Conservation (phyloP, 129 eudicot species). For the Ambrosia trifida region DNA sequence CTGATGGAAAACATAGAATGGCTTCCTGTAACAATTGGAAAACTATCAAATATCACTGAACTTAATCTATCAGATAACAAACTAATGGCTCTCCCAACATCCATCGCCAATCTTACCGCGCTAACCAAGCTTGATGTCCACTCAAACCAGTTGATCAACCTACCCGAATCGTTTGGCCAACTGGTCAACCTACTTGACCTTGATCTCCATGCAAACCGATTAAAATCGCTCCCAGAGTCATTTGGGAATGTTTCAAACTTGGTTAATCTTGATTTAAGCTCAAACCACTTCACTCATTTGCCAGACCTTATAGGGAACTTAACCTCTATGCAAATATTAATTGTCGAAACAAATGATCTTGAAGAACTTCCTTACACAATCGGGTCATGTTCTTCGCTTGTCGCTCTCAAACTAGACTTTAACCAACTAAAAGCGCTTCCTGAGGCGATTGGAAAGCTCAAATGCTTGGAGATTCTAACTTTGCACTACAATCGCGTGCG, state of each 20-base stretch:
- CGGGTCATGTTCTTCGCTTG: conserved; percentile 74
- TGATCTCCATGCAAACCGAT: conserved; percentile 64
- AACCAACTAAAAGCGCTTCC: conserved; percentile 83
- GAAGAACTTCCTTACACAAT: conserved; percentile 82
- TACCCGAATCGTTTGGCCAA: conserved; percentile 66
- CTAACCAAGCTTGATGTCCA: conserved; percentile 64
- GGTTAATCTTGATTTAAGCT: conserved; percentile 67
- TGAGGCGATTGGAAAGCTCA: conserved; percentile 76
- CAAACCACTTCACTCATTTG: conserved; percentile 56
- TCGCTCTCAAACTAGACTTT: conserved; percentile 71
- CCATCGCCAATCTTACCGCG: conserved; percentile 52
- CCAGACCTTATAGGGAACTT: conserved; percentile 67
- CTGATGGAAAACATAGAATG: conserved; percentile 70
- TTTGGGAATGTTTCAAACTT: conserved; percentile 50
- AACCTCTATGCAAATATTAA: conserved; percentile 54
- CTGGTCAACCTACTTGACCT: conserved; percentile 56
- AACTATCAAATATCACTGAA: conserved; percentile 54
- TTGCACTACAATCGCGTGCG: conserved; percentile 64
- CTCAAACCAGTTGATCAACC: conserved; percentile 69
- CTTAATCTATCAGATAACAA: conserved; percentile 64
- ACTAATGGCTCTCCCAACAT: conserved; percentile 59
- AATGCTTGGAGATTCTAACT: conserved; percentile 56
- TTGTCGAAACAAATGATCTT: conserved; percentile 67
- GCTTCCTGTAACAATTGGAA: conserved; percentile 81
- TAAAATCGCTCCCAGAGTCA: conserved; percentile 76